These are phyloP conservation scores for Suillus brevipes DNA, from an alignment of 768 basidiomycete genomes.

Conservation along the genomic window DNA sequence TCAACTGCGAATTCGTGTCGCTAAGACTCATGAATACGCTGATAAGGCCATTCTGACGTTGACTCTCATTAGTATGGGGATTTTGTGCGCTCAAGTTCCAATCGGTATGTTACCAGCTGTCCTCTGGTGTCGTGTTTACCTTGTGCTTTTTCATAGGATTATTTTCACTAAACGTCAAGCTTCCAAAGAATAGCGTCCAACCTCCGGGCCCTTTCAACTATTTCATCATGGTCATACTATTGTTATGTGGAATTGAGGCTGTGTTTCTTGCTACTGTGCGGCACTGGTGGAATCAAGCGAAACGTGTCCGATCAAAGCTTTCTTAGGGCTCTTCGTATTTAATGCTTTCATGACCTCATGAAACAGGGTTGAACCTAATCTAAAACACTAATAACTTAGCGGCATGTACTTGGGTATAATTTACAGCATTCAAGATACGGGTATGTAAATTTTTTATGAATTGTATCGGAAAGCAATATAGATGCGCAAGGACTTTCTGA, in stretches of 20 bases:
- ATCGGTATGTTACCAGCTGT: slow-evolving; percentile 44
- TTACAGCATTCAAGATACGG: neutral
- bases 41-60: slow-evolving; percentile 69
- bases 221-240: slow-evolving; percentile 56
- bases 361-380: neutral
- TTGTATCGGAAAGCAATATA: neutral
- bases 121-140: slow-evolving; percentile 3
- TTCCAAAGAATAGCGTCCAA: slow-evolving; percentile 55
- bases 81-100: slow-evolving; percentile 62
- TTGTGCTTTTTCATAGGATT: slow-evolving; percentile 43
- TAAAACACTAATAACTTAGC: neutral
- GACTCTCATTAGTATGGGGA: slow-evolving; percentile 63
- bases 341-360: neutral
- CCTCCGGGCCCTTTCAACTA: slow-evolving; percentile 42
- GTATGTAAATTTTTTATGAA: neutral
- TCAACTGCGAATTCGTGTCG: slow-evolving; percentile 65
- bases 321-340: neutral
- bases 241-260: slow-evolving; percentile 45
- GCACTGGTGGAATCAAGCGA: slow-evolving; percentile 64
- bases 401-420: neutral
- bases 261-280: slow-evolving; percentile 50
- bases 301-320: slow-evolving; percentile 34
- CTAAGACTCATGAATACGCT: slow-evolving; percentile 57
- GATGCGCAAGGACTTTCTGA: neutral
- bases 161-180: slow-evolving; percentile 63